Base-by-base conservation (phyloP, 805 yeast species). In the Lipomyces starkeyi region DNA sequence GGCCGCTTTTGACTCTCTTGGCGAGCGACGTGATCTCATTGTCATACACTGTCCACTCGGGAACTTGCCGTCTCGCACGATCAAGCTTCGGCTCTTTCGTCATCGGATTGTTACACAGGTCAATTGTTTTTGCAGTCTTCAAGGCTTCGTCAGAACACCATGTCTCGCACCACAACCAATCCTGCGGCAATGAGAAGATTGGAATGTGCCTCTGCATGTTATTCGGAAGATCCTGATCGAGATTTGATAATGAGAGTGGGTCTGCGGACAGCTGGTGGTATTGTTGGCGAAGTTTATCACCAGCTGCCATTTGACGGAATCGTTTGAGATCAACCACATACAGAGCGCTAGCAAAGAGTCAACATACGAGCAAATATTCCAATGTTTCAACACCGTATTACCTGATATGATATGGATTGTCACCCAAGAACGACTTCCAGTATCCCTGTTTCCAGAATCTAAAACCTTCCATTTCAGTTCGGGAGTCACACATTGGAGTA, bases 181-280 rank as follows among this genome's bases (percentile, higher is more conserved):
- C 93, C 72, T 88, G 88, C 2, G 92, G 91, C 57, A 91, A 80
- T 8, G 95, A 88, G 74, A 81, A 85, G 22, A 92, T 92, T 61
- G 88, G 89, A 37, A 94, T 78, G 35, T 78, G 77, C 27, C 81
- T 74, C 78, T 95, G 98, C 73, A 93, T 73, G 75, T 91, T 91
- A 78, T 94, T 95, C n/a, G 97, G 93, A 69, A 94, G 83, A 76
- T 95, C 98, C 76, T 94, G 98, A 76, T 93, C 98, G 68, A 93
- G 83, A 74, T 91, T 92, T 11, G 91, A 84, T 66, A 95, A 80
- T 0, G 97, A 93, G 27, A 80, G 82, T 0, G 95, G 90, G 76
- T 93, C 97, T 0, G 87, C 85, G 0, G 97, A 88, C 0, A 95
- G 79, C 59, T 85, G 83, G 75, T 93, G 97, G 78, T 95, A 94